phyloP scores from a whole-genome alignment of 345 rosid species.

The Erysimum cheiranthoides region DNA sequence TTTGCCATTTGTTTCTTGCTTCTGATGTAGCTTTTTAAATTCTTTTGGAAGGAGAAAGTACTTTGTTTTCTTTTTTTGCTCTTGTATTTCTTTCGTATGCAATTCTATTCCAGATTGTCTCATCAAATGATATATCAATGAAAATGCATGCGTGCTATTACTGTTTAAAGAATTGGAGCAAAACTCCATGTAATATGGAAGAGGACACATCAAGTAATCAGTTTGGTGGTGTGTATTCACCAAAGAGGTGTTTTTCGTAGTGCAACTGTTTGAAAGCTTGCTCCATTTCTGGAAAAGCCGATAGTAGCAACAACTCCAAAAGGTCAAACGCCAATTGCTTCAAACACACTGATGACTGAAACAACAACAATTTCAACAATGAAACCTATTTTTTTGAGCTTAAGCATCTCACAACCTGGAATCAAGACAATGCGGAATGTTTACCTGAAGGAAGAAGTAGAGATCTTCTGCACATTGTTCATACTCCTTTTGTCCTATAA shows the following conservation, averaged over 20 bases:
- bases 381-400: neutral
- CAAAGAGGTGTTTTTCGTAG: conserved; percentile 76
- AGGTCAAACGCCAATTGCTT: conserved; percentile 81
- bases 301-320: conserved; percentile 70
- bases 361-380: conserved; percentile 17
- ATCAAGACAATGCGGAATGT: conserved; percentile 9
- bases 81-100: neutral
- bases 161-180: conserved; percentile 8
- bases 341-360: conserved; percentile 83
- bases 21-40: neutral
- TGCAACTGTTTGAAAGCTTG: conserved; percentile 65
- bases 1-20: conserved; percentile 24
- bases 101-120: neutral
- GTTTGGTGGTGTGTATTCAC: conserved; percentile 55
- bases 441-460: conserved; percentile 95
- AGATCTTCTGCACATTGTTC: conserved; percentile 91
- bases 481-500: conserved; percentile 93
- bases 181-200: conserved; percentile 19
- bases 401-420: neutral
- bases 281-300: conserved; percentile 86
- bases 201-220: conserved; percentile 35
- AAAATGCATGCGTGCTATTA: conserved; percentile 11
- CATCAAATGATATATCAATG: neutral
- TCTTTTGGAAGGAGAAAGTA: conserved; percentile 27
- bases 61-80: conserved; percentile 28